Conservation (phyloP, 371 early-diverging fungal species). For the Lichtheimia ornata region DNA sequence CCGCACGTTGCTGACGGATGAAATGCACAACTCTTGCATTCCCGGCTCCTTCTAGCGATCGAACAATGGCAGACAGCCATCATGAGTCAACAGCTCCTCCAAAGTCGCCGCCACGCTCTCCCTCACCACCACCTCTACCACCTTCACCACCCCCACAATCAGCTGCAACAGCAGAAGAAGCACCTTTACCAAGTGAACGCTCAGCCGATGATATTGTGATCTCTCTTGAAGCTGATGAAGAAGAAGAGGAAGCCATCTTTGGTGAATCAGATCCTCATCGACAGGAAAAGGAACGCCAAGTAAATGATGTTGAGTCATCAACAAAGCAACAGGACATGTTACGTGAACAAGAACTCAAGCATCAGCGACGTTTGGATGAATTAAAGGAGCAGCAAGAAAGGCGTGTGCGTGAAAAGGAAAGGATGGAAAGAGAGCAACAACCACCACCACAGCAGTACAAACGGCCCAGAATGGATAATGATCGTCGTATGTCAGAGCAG, state of each 20-base stretch:
- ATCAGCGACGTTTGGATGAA: too few relatives aligned
- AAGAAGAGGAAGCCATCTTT: conserved; percentile 16
- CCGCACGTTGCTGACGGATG: too few relatives aligned
- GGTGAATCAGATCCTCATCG: conserved; percentile 1
- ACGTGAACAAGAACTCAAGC: too few relatives aligned
- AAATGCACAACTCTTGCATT: too few relatives aligned
- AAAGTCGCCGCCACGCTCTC: neutral
- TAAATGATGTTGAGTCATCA: too few relatives aligned
- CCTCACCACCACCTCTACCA: neutral
- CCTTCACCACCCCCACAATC: neutral
- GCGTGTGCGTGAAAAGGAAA: neutral
- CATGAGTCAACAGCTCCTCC: neutral
- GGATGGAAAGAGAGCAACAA: conserved; percentile 3
- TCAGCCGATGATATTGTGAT: conserved; percentile 14
- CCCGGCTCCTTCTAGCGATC: too few relatives aligned
- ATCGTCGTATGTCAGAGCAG: too few relatives aligned
- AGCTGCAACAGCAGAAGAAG: neutral
- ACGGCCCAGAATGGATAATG: too few relatives aligned
- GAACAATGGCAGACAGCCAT: too few relatives aligned
- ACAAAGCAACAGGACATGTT: too few relatives aligned
- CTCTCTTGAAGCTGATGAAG: conserved; percentile 19
- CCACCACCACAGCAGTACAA: neutral
- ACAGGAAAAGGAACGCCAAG: neutral
- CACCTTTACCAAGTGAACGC: neutral
- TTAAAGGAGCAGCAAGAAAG: too few relatives aligned